Evolutionary conservation across 208 protist species (phyloP), one percentile per base, ranked within the genome.

Genomic region (Ichthyophonus hoferi): DNA sequence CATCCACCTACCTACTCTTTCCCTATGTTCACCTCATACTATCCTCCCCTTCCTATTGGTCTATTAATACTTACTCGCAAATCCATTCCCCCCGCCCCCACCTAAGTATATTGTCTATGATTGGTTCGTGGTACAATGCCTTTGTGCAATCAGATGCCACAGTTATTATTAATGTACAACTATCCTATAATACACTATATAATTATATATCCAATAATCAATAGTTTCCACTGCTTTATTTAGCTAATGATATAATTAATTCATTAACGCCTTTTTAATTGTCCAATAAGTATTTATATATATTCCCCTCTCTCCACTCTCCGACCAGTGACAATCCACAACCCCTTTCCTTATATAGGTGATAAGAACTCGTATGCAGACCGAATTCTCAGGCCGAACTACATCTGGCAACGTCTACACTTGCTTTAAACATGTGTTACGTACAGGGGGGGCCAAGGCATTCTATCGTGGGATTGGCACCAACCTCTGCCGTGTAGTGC

Each of bases 401-500:
- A 90, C 41, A 90, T 89, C 58, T 34, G 42, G 76, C 33, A 83
- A 86, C 38, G 42, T 93, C 17, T 2, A 82, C 1, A 58, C 92
- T 85, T 86, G 87, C 1, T n/a, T 86, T 1, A 34, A 31, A 1
- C 35, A 79, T 39, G 92, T 94, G 0, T 14, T 91, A 17, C 37
- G 33, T 3, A 84, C 93, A 40, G 93, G 94, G 40, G 94, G 94
- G 34, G 3, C 89, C 3, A 34, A 41, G 50, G 92, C 85, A 43
- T 79, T 95, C 1, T 95, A 94, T 81, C 91, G 82, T 12, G 94
- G 94, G 33, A 90, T 94, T 86, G 88, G 86, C 42, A 83, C 92
- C 31, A 95, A 95, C 81, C 79, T 95, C n/a, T 39, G 93, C 1
- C 78, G 94, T 58, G 91, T 93, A 0, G 90, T 92, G 31, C 94